These are phyloP conservation scores for Aciculosporium take DNA, from an alignment of 2,329 filamentous ascomycete genomes.

Conservation along the genomic window DNA sequence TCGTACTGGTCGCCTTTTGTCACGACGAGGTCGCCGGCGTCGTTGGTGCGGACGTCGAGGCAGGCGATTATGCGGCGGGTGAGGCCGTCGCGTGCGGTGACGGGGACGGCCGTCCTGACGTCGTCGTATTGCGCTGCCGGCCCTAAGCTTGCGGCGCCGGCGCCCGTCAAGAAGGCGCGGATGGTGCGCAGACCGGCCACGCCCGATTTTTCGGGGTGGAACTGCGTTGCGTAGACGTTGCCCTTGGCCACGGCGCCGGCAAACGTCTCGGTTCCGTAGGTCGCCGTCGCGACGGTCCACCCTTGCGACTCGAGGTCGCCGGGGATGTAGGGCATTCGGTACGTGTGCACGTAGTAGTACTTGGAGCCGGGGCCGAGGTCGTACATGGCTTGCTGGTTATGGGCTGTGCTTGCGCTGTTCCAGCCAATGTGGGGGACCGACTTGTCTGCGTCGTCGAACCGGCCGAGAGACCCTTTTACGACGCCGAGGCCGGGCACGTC, in stretches of 20 bases:
- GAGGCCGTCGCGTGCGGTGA: constrained; percentile 45
- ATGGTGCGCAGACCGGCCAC: constrained; percentile 73
- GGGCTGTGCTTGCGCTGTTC: constrained; percentile 70
- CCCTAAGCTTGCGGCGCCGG: constrained; percentile 38
- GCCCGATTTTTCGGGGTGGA: constrained; percentile 96
- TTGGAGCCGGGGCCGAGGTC: constrained; percentile 70
- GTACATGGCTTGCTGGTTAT: constrained; percentile 51
- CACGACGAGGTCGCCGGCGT: constrained; percentile 86
- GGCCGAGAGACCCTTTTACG: constrained; percentile 55
- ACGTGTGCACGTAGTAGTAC: constrained; percentile 98
- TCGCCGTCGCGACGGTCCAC: constrained; percentile 84
- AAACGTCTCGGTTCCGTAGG: constrained; percentile 79
- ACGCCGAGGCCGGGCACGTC: constrained; percentile 59
- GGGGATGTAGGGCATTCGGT: constrained; percentile 61
- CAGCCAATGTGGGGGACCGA: constrained; percentile 98
- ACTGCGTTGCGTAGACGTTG: constrained; percentile 85
- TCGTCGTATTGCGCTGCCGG: not conserved
- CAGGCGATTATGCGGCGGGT: constrained; percentile 93
- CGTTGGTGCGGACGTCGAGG: constrained; percentile 88
- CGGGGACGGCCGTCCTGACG: constrained; percentile 8
- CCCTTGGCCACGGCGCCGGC: constrained; percentile 76
- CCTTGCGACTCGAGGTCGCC: constrained; percentile 66
- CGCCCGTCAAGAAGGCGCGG: constrained; percentile 72
- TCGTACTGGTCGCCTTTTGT: constrained; percentile 99
- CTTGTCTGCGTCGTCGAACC: constrained; percentile 66